Evolutionary conservation across 768 basidiomycete genomes (phyloP).

Genomic region (Cyathus striatus): DNA sequence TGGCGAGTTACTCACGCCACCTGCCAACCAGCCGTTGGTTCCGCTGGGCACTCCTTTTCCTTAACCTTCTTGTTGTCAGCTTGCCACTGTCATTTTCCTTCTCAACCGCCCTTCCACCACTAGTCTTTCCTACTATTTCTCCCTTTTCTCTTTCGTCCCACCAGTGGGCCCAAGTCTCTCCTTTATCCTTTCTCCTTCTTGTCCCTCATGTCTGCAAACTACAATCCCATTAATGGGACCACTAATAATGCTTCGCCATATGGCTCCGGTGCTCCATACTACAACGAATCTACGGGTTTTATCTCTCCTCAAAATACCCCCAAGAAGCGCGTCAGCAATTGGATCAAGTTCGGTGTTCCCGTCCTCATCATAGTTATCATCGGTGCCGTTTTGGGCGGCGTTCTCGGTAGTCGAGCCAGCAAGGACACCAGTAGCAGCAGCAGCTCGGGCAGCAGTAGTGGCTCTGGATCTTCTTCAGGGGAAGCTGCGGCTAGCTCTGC

Average conservation of each 20-base stretch:
- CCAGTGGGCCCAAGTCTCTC: too few relatives aligned
- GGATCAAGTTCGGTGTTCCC: constrained; percentile 75
- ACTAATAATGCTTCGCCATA: constrained; percentile 36
- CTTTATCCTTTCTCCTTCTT: too few relatives aligned
- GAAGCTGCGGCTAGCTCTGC: constrained; percentile 46
- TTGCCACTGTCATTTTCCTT: too few relatives aligned
- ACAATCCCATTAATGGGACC: constrained; percentile 16
- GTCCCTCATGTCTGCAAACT: constrained; percentile 30
- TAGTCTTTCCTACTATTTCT: too few relatives aligned
- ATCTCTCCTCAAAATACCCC: constrained; percentile 45
- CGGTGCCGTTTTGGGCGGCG: constrained; percentile 72
- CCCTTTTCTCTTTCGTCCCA: too few relatives aligned
- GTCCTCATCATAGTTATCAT: constrained; percentile 56
- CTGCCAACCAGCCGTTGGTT: too few relatives aligned
- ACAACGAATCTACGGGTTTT: constrained; percentile 65
- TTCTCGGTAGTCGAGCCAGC: constrained; percentile 62
- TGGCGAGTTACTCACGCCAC: too few relatives aligned
- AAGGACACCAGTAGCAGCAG: constrained; percentile 35
- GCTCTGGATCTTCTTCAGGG: constrained; percentile 26
- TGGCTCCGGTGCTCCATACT: constrained; percentile 64
- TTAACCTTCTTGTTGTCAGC: too few relatives aligned
- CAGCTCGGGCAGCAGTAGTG: constrained; percentile 32
- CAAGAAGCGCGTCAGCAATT: constrained; percentile 60
- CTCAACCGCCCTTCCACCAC: too few relatives aligned
- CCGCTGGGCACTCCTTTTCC: too few relatives aligned